A percentile compares a stretch with the other conserved stretches of the same genome.
phyloP scores from a whole-genome alignment of 768 basidiomycete genomes.

The Vishniacozyma victoriae region DNA sequence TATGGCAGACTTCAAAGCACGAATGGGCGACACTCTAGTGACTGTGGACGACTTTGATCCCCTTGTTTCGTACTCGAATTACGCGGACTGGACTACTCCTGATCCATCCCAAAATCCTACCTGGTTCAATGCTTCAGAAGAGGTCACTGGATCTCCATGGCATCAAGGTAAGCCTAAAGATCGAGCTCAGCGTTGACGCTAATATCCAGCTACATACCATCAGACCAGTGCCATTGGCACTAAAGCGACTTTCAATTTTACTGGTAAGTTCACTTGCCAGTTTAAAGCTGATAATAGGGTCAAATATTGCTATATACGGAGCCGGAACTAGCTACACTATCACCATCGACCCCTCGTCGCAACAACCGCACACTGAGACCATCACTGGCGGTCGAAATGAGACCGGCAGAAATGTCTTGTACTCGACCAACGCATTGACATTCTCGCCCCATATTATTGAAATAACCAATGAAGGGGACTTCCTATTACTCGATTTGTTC shows the following conservation, averaged over 20 bases:
- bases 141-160: constrained; percentile 37
- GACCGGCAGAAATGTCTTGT: constrained; percentile 20
- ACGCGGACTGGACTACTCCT: constrained; percentile 42
- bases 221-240: constrained; percentile 31
- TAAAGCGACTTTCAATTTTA: constrained; percentile 41
- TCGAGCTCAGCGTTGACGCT: neutral
- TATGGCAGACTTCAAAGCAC: neutral
- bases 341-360: constrained; percentile 22
- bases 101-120: constrained; percentile 41
- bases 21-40: constrained; percentile 14
- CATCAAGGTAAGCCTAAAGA: constrained; percentile 32
- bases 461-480: constrained; percentile 27
- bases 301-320: constrained; percentile 37
- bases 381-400: constrained; percentile 6
- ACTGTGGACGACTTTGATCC: constrained; percentile 48
- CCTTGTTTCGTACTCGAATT: constrained; percentile 27
- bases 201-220: constrained; percentile 40
- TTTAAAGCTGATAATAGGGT: constrained; percentile 16
- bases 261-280: constrained; percentile 20
- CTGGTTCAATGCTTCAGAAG: constrained; percentile 29
- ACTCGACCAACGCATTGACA: constrained; percentile 12
- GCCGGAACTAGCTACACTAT: constrained; percentile 25
- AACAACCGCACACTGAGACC: constrained; percentile 14
- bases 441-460: constrained; percentile 25
- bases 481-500: constrained; percentile 34